These are phyloP conservation scores for Dimargaris xerosporica DNA, from an alignment of 192 early-diverging fungal species.

Conservation along the genomic window DNA sequence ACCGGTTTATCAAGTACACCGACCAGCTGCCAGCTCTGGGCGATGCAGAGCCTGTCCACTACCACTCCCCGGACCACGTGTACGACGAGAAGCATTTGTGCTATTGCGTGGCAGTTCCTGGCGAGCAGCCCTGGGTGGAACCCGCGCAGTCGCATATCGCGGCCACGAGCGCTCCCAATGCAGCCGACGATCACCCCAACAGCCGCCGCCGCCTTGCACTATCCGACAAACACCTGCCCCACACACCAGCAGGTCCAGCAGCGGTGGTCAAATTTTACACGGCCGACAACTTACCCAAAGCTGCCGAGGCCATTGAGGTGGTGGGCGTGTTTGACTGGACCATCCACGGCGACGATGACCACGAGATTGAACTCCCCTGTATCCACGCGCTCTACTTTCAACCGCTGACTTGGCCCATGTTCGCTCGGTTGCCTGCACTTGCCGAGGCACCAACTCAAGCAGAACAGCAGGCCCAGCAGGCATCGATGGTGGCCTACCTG, in stretches of 20 bases:
- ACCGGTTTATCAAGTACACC: conserved; percentile 16
- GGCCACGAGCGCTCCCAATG: neutral
- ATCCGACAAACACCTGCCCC: neutral
- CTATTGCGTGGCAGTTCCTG: conserved; percentile 60
- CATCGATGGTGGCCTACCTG: conserved; percentile 31
- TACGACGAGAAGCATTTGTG: conserved; percentile 46
- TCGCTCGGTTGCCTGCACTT: conserved; percentile 12
- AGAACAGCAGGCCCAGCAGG: conserved; percentile 16
- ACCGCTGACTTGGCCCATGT: conserved; percentile 7
- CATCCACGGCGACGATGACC: conserved; percentile 6
- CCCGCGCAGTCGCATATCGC: neutral
- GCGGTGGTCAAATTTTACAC: conserved; percentile 9
- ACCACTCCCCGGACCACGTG: conserved; percentile 16
- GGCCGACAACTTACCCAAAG: neutral
- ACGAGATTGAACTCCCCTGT: conserved; percentile 20
- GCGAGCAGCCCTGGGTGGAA: conserved; percentile 39
- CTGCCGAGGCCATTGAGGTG: conserved; percentile 8
- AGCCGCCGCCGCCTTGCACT: neutral
- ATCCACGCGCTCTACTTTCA: conserved; percentile 25
- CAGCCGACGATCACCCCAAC: neutral
- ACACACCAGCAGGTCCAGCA: neutral
- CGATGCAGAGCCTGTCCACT: conserved; percentile 3
- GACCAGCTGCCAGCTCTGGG: conserved; percentile 20
- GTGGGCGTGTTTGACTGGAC: conserved; percentile 10
- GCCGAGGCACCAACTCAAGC: conserved; percentile 9